Base-by-base conservation (phyloP, 2,329 filamentous ascomycete genomes). In the Myriosclerotinia duriaeana region DNA sequence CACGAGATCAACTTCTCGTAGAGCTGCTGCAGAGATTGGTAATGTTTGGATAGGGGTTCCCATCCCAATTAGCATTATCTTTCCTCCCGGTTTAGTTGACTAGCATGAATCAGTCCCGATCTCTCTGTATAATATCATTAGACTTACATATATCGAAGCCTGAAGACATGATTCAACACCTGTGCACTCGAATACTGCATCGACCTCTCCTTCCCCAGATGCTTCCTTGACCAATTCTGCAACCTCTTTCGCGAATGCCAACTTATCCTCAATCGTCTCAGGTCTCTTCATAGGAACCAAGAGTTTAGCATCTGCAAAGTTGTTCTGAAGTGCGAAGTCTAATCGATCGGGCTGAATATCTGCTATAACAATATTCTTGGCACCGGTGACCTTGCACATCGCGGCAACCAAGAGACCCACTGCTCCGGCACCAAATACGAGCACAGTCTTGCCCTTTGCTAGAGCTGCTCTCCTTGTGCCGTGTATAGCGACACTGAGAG, bases 341-440 rank as follows among this genome's bases (percentile, higher is more conserved):
- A 98, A 83, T n/a, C 94, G 85, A 63, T 90, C 90, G 74, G 91
- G 88, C 76, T 97, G 92, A 74, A 98, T 96, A 77, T 98, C 95
- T 11, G 94, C 97, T 76, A 98, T 93, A 71, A 97, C 89, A 67
- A 98, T 86, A 15, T 92, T 93, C 70, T 90, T 91, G 3, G 93
- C 93, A 46, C 94, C 94, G 0, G 92, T 91, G 0, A 93, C 93
- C 69, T 75, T 76, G 53, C 66, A 68, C 71, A 76, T 75, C 11
- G 75, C 76, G 14, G 76, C 76, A 53, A 72, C 74, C 15, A 77
- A 68, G 67, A 98, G 84, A 46, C 94, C 95, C 73, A 98, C 97
- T 50, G 95, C 94, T 0, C 94, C 95, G 2, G 95, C 95, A 68
- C 95, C 94, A 75, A 94, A 96, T 70, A 98, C 86, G 52, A 98